Percentiles rank a stretch among this genome's conserved stretches.
Conservation (phyloP, 768 basidiomycete genomes). For the Paxillus ammoniavirescens region DNA sequence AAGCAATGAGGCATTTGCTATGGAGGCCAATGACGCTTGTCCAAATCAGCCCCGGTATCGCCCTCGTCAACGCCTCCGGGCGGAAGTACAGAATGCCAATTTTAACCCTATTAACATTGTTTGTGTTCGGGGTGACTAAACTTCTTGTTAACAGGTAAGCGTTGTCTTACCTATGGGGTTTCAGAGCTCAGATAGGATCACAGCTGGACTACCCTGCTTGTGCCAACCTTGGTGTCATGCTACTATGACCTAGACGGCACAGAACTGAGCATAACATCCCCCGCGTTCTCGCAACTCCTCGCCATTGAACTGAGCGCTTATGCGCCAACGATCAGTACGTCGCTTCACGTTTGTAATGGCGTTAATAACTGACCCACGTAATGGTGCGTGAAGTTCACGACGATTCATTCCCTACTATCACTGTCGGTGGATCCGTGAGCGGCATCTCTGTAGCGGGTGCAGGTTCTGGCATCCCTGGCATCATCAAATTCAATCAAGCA, state of each 20-base stretch:
- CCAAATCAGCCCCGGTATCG: constrained; percentile 7
- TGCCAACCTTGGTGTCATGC: constrained; percentile 2
- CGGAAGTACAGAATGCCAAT: not conserved
- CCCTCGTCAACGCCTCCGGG: constrained; percentile 1
- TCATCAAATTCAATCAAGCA: constrained; percentile 14
- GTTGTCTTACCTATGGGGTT: not conserved
- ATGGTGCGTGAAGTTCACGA: constrained; percentile 6
- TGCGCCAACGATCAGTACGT: constrained; percentile 4
- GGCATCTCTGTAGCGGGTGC: constrained; percentile 12
- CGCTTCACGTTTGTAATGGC: not conserved
- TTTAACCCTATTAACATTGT: not conserved
- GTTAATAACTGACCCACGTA: not conserved
- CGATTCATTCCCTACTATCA: constrained; percentile 10
- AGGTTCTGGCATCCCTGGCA: constrained; percentile 4
- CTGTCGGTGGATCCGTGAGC: constrained; percentile 11
- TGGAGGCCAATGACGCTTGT: constrained; percentile 9
- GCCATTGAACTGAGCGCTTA: not conserved
- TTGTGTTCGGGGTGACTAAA: constrained; percentile 7
- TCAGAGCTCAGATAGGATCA: not conserved
- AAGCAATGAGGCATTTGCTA: constrained; percentile 17
- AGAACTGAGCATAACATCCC: constrained; percentile 12
- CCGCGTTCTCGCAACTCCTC: not conserved
- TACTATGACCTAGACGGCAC: not conserved
- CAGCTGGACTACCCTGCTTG: constrained; percentile 14
- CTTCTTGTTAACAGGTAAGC: constrained; percentile 18